Conservation (phyloP, 129 eudicot genomes). For the Escallonia rubra region DNA sequence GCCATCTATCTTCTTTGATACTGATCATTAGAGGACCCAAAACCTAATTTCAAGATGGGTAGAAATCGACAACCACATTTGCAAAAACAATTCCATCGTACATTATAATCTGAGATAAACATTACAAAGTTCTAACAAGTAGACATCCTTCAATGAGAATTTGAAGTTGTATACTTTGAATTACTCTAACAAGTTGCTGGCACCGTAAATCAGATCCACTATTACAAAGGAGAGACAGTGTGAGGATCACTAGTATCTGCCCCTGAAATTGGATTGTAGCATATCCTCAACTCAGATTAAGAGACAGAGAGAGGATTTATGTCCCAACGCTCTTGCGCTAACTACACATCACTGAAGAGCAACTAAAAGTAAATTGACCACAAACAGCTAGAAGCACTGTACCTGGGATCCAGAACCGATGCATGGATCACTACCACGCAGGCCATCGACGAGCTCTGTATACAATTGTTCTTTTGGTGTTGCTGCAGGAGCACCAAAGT, state of each 20-base stretch:
- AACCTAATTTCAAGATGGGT: too few relatives aligned
- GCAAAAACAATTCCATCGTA: background rate
- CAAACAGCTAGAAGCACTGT: background rate
- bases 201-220: background rate
- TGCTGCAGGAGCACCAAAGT: constrained; percentile 80
- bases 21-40: too few relatives aligned
- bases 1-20: too few relatives aligned
- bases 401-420: constrained; percentile 95
- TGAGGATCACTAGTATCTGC: too few relatives aligned
- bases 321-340: too few relatives aligned
- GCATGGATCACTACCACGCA: constrained; percentile 77
- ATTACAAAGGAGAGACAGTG: background rate
- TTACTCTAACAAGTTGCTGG: background rate
- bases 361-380: background rate
- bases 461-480: constrained; percentile 73
- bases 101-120: too few relatives aligned
- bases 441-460: constrained; percentile 76
- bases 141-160: background rate
- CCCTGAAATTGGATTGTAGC: too few relatives aligned
- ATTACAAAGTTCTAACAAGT: too few relatives aligned
- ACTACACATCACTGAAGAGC: too few relatives aligned
- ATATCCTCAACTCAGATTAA: too few relatives aligned
- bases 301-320: too few relatives aligned
- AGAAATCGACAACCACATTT: background rate
- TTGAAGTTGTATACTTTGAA: background rate